Conservation (phyloP, 75 land plant species). For the Pinus albicaulis region DNA sequence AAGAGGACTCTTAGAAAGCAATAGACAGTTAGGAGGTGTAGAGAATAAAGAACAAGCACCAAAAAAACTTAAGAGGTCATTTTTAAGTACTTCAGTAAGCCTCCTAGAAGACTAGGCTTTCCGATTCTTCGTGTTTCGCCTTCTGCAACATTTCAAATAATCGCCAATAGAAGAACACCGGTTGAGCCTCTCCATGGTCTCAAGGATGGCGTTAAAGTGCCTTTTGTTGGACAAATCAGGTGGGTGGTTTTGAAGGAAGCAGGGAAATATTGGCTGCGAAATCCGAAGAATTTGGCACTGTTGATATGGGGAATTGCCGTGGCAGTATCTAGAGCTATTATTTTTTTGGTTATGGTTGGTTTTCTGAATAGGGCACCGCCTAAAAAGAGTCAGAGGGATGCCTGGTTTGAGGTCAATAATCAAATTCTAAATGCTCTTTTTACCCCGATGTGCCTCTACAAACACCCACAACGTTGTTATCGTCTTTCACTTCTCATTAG, state of each 20-base stretch:
- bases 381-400: slow-evolving; percentile 47
- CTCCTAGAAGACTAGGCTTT: slow-evolving; percentile 6
- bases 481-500: slow-evolving; percentile 56
- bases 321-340: slow-evolving; percentile 57
- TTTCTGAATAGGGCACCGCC: slow-evolving; percentile 56
- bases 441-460: slow-evolving; percentile 72
- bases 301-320: slow-evolving; percentile 63
- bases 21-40: not conserved
- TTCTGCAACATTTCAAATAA: slow-evolving; percentile 42
- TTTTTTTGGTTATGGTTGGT: slow-evolving; percentile 79
- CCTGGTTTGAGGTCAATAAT: slow-evolving; percentile 81
- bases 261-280: slow-evolving; percentile 56
- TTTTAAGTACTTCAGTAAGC: not conserved
- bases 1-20: not conserved
- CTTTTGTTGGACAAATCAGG: slow-evolving; percentile 51
- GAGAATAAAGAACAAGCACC: not conserved
- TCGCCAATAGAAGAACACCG: slow-evolving; percentile 33
- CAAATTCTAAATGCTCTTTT: slow-evolving; percentile 87
- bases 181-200: slow-evolving; percentile 8
- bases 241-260: slow-evolving; percentile 39
- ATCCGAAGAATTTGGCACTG: slow-evolving; percentile 74
- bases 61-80: not conserved
- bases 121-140: slow-evolving; percentile 30
- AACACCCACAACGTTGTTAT: slow-evolving; percentile 70
- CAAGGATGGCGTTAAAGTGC: slow-evolving; percentile 42